Conservation (phyloP, 2,329 filamentous ascomycete genomes). For the Verticillium nubilum region DNA sequence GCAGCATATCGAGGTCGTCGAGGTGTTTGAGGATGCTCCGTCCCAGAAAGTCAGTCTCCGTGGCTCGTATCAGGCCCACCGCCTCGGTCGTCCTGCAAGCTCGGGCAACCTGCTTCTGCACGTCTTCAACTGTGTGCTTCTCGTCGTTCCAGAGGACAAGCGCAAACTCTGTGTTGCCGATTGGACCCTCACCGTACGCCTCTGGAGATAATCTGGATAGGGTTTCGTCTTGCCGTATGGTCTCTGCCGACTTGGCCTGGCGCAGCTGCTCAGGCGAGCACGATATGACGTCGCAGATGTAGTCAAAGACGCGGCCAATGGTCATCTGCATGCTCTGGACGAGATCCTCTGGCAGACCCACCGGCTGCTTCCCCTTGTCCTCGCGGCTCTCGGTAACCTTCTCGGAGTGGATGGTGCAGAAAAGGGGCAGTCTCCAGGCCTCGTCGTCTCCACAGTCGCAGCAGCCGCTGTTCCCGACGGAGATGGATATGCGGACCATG, state of each 20-base stretch:
- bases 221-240: slow-evolving; percentile 75
- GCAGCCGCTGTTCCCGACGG: slow-evolving; percentile 87
- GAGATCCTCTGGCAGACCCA: slow-evolving; percentile 67
- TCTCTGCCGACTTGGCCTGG: slow-evolving; percentile 74
- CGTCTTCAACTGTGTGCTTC: slow-evolving; percentile 92
- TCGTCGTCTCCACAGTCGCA: slow-evolving; percentile 97
- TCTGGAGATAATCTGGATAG: slow-evolving; percentile 66
- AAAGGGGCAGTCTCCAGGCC: slow-evolving; percentile 82
- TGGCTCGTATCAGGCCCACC: slow-evolving; percentile 69
- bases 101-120: slow-evolving; percentile 81
- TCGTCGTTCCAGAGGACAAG: slow-evolving; percentile 96
- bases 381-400: slow-evolving; percentile 43
- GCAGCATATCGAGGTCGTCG: slow-evolving; percentile 63
- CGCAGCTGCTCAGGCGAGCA: slow-evolving; percentile 95
- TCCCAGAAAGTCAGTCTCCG: slow-evolving; percentile 85
- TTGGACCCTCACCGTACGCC: slow-evolving; percentile 66
- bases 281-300: slow-evolving; percentile 95
- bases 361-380: slow-evolving; percentile 55
- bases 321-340: slow-evolving; percentile 77
- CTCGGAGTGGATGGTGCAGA: slow-evolving; percentile 89
- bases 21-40: slow-evolving; percentile 78
- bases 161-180: slow-evolving; percentile 69
- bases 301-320: slow-evolving; percentile 80
- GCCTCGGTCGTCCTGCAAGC: slow-evolving; percentile 70
- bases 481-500: slow-evolving; percentile 83